Base-by-base conservation (phyloP, 768 basidiomycete genomes). In the Albatrellus ellisii region DNA sequence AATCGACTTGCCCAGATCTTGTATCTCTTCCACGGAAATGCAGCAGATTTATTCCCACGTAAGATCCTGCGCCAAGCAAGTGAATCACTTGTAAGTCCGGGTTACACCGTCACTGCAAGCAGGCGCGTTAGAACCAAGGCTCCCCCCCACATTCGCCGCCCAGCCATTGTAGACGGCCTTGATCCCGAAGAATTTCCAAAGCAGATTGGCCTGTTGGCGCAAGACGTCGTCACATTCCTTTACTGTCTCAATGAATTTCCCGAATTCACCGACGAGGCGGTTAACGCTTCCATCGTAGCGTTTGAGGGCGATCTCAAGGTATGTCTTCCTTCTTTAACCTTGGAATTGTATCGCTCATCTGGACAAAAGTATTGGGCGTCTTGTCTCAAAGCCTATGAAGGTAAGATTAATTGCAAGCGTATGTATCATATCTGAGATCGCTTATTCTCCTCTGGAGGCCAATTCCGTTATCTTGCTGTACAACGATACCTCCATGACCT, bases 211-310 rank as follows among this genome's bases (percentile, higher is more conserved):
- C 58, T 60, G 24, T 62, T 85, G 27, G 78, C 80, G 3, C 63
- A 62, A n/a, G 79, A 78, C 42, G 72, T 85, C 11, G 72, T 65
- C 17, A 77, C 73, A 0, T 86, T 86, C 52, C 57, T 81, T 44
- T 66, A 75, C 36, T 77, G 77, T 49, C 57, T 86, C 47, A 82
- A 84, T 43, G 81, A 85, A 53, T 84, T 86, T 48, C 82, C 81
- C 0, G 83, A 84, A 54, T 81, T 82, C 50, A 75, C 70, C 21
- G 79, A 84, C 39, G 80, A 86, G 49, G 74, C 72, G 4, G 73
- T 73, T 31, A 82, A 83, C 52, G 63, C 72, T 1, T 78, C 78
- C 3, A 77, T 84, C 42, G 50, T 69, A 42, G 70, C 74, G 9
- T 79, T 85, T 38, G 75, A 81, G 54, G 73, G 73, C 0, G 80